A percentile compares a stretch with the other conserved stretches of the same genome.
Conservation (phyloP, 1,139 yeast genomes). For the Meyerozyma elateridarum region DNA sequence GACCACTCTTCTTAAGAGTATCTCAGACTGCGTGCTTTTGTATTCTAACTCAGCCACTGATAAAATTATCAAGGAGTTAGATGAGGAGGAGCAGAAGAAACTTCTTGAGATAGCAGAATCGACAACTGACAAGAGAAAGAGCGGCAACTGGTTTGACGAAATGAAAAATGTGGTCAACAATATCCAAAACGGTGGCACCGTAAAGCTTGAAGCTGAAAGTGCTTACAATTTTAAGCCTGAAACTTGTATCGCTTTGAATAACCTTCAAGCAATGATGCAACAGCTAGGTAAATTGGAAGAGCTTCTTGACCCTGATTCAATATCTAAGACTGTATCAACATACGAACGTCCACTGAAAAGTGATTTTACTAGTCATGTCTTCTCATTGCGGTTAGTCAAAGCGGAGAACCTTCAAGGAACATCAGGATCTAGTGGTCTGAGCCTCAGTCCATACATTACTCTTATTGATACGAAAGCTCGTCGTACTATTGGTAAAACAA, state of each 20-base stretch:
- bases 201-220: slow-evolving; percentile 39
- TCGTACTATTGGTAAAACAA: slow-evolving; percentile 65
- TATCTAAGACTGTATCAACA: slow-evolving; percentile 43
- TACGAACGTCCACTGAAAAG: slow-evolving; percentile 29
- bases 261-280: slow-evolving; percentile 57
- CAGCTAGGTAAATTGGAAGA: slow-evolving; percentile 60
- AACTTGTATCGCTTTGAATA: slow-evolving; percentile 74
- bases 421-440: slow-evolving; percentile 43
- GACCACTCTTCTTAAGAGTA: slow-evolving; percentile 54
- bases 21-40: slow-evolving; percentile 54
- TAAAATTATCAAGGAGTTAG: slow-evolving; percentile 46
- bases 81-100: slow-evolving; percentile 31
- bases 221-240: slow-evolving; percentile 59
- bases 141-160: slow-evolving; percentile 40
- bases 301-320: slow-evolving; percentile 54
- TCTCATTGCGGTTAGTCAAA: slow-evolving; percentile 58
- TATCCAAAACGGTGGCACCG: slow-evolving; percentile 24
- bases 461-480: slow-evolving; percentile 57
- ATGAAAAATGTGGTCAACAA: slow-evolving; percentile 46
- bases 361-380: slow-evolving; percentile 46
- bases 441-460: slow-evolving; percentile 65
- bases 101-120: slow-evolving; percentile 24
- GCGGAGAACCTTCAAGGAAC: slow-evolving; percentile 62
- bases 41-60: slow-evolving; percentile 49
- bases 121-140: slow-evolving; percentile 19